A percentile compares a stretch with the other conserved stretches of the same genome.
Evolutionary conservation across 257 asterid genomes (phyloP).

Genomic region (Hygrophila difformis): DNA sequence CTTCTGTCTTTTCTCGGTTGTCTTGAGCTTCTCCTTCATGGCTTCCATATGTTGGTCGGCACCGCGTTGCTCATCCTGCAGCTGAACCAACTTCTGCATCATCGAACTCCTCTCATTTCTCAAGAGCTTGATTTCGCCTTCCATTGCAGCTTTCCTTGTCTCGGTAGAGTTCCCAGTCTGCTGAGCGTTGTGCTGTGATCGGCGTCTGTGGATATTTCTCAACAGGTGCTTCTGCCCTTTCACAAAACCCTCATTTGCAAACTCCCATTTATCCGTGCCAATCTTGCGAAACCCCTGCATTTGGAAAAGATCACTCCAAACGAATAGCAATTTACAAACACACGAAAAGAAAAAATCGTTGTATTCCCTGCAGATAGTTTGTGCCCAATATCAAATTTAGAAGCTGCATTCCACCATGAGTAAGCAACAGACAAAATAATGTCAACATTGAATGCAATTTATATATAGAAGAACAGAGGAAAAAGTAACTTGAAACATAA

Average conservation of each 20-base stretch:
- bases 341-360: too few species aligned
- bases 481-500: too few species aligned
- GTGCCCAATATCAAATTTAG: too few species aligned
- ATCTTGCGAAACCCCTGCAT: slow-evolving; percentile 79
- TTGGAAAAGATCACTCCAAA: slow-evolving; percentile 12
- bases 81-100: slow-evolving; percentile 62
- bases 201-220: slow-evolving; percentile 75
- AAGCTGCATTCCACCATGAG: too few species aligned
- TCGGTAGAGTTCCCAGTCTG: slow-evolving; percentile 44
- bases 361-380: too few species aligned
- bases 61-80: slow-evolving; percentile 63
- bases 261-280: slow-evolving; percentile 76
- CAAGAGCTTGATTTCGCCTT: slow-evolving; percentile 45
- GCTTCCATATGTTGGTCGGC: slow-evolving; percentile 44
- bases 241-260: slow-evolving; percentile 56
- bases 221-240: slow-evolving; percentile 61
- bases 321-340: too few species aligned
- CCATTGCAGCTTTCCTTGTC: slow-evolving; percentile 31
- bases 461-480: too few species aligned
- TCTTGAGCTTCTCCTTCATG: slow-evolving; percentile 61
- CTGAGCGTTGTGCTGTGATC: slow-evolving; percentile 40
- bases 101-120: slow-evolving; percentile 55
- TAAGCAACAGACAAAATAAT: too few species aligned
- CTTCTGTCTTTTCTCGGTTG: slow-evolving; percentile 73
- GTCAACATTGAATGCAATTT: too few species aligned